Evolutionary conservation across 2,329 filamentous ascomycete genomes (phyloP).

Genomic region (Ophiostoma tasmaniense): DNA sequence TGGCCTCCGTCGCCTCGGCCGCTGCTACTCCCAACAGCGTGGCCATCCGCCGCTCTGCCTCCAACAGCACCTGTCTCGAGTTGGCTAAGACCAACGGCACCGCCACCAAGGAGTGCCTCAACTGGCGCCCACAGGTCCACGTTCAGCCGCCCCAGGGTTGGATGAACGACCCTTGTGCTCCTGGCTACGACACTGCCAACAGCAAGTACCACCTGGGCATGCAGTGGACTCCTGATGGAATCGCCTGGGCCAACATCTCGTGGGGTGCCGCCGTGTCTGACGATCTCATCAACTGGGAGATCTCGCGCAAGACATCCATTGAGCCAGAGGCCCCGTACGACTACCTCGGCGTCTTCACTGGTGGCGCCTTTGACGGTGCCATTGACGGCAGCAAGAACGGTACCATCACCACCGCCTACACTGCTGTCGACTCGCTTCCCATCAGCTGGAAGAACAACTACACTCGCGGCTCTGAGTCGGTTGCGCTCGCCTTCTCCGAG

Average conservation of each 20-base stretch:
- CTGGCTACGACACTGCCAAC: slow-evolving; percentile 39
- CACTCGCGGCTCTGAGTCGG: slow-evolving; percentile 33
- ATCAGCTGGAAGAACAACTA: slow-evolving; percentile 34
- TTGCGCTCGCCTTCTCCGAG: slow-evolving; percentile 32
- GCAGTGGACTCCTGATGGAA: slow-evolving; percentile 38
- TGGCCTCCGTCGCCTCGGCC: background rate
- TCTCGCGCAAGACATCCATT: slow-evolving; percentile 26
- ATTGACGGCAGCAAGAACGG: slow-evolving; percentile 31
- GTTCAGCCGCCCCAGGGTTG: slow-evolving; percentile 24
- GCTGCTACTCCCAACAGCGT: background rate
- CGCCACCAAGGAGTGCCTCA: background rate
- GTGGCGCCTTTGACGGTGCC: slow-evolving; percentile 41
- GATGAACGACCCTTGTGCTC: slow-evolving; percentile 40
- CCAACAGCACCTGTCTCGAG: background rate
- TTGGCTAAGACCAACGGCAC: slow-evolving; percentile 4
- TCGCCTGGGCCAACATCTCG: slow-evolving; percentile 33
- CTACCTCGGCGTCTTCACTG: slow-evolving; percentile 44
- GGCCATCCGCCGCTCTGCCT: background rate
- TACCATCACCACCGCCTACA: slow-evolving; percentile 24
- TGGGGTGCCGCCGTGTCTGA: slow-evolving; percentile 36
- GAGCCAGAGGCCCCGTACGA: slow-evolving; percentile 37
- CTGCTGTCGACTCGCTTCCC: slow-evolving; percentile 29
- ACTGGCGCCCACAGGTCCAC: slow-evolving; percentile 14
- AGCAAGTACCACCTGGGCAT: slow-evolving; percentile 45
- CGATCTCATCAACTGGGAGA: slow-evolving; percentile 35